A percentile compares a stretch with the other conserved stretches of the same genome.
phyloP scores from a whole-genome alignment of 2,329 filamentous ascomycete genomes.

The Fusarium fujikuroi region DNA sequence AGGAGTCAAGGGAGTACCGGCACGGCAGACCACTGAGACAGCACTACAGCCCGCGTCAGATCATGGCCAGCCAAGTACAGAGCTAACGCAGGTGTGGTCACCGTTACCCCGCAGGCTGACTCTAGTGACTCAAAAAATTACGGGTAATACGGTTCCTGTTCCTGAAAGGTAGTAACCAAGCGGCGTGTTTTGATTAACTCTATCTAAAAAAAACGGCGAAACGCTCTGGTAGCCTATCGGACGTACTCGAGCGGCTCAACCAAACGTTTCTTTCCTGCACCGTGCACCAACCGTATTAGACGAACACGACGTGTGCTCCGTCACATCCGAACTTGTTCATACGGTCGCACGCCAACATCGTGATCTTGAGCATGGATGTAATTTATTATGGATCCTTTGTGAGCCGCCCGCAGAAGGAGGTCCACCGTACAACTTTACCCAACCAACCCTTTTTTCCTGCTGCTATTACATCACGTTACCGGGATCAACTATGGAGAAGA shows the following conservation, averaged over 20 bases:
- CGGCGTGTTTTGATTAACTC: slow-evolving; percentile 17
- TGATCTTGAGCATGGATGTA: slow-evolving; percentile 14
- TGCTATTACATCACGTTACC: slow-evolving; percentile 30
- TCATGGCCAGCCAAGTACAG: background rate
- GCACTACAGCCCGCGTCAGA: slow-evolving; percentile 12
- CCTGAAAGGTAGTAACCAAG: slow-evolving; percentile 11
- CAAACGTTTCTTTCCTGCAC: background rate
- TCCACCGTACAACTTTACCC: slow-evolving; percentile 21
- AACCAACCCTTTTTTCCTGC: background rate
- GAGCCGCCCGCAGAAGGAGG: background rate
- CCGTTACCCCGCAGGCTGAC: slow-evolving; percentile 10
- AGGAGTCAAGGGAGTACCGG: background rate
- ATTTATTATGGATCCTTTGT: slow-evolving; percentile 16
- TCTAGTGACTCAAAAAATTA: background rate
- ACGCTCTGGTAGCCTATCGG: background rate
- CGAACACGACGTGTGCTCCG: slow-evolving; percentile 16
- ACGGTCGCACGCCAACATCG: slow-evolving; percentile 13
- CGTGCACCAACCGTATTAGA: slow-evolving; percentile 5
- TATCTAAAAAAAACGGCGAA: slow-evolving; percentile 1
- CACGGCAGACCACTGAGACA: background rate
- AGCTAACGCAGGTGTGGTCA: background rate
- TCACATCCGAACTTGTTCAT: slow-evolving; percentile 21
- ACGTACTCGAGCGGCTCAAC: background rate
- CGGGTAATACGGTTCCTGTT: slow-evolving; percentile 9
- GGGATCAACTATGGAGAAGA: slow-evolving; percentile 29